Evolutionary conservation across 805 yeast genomes (phyloP).

Genomic region (Nakazawaea wyomingensis): DNA sequence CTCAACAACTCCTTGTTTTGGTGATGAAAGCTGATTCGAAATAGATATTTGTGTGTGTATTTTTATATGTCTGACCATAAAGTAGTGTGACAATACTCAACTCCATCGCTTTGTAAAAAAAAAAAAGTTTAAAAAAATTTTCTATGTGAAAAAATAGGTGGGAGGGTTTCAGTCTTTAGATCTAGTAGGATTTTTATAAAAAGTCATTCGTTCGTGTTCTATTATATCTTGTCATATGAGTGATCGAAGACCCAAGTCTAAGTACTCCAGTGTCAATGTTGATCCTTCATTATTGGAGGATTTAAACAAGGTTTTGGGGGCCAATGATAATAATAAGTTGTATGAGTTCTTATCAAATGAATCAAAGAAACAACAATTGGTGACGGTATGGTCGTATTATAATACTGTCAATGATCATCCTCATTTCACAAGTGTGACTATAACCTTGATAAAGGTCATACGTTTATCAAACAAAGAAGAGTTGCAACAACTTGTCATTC

Average conservation of each 20-base stretch:
- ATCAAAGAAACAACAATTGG: slow-evolving; percentile 26
- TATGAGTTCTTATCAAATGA: slow-evolving; percentile 25
- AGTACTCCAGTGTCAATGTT: slow-evolving; percentile 3
- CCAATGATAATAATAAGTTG: slow-evolving; percentile 16
- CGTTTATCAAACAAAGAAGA: slow-evolving; percentile 10
- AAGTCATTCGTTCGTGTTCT: too few species aligned
- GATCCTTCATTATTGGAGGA: slow-evolving; percentile 4
- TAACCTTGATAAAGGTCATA: slow-evolving; percentile 31
- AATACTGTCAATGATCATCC: slow-evolving; percentile 47
- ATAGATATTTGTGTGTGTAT: neutral
- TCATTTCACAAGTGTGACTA: slow-evolving; percentile 40
- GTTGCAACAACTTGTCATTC: slow-evolving; percentile 32
- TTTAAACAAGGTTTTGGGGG: neutral
- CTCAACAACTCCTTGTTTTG: neutral
- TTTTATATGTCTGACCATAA: neutral
- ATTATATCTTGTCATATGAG: neutral
- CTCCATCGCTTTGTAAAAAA: neutral
- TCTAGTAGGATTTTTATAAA: too few species aligned
- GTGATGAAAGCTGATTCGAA: neutral
- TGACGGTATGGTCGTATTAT: slow-evolving; percentile 37
- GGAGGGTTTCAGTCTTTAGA: too few species aligned
- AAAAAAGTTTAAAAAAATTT: neutral
- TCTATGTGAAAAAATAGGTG: neutral
- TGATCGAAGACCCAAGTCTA: neutral
- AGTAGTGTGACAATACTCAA: slow-evolving; percentile 2